Conservation (phyloP, 1,139 yeast genomes). For the Taphrina confusa region DNA sequence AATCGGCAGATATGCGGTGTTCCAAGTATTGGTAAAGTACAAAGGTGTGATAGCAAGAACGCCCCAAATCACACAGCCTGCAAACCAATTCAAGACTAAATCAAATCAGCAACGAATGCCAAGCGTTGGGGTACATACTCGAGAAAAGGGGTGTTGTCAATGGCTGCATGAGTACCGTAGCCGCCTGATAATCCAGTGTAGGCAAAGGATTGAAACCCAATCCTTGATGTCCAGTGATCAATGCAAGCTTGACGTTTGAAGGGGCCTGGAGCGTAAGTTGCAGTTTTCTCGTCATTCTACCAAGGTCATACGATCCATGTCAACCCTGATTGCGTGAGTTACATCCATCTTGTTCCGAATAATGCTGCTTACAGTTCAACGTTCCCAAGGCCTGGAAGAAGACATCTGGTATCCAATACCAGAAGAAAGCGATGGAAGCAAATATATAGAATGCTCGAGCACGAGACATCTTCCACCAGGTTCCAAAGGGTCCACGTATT, state of each 20-base stretch:
- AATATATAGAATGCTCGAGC: conserved; percentile 53
- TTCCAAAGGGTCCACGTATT: conserved; percentile 61
- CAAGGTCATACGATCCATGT: conserved; percentile 55
- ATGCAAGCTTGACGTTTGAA: conserved; percentile 55
- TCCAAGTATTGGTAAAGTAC: conserved; percentile 47
- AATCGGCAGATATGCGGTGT: conserved; percentile 42
- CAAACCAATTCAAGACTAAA: conserved; percentile 33
- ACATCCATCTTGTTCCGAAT: not conserved
- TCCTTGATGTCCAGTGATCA: conserved; percentile 58
- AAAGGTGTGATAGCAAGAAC: conserved; percentile 48
- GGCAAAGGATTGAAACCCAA: conserved; percentile 55
- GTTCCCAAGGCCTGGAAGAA: conserved; percentile 55
- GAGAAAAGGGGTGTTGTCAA: conserved; percentile 49
- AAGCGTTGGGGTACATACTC: conserved; percentile 56
- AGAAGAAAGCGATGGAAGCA: conserved; percentile 51
- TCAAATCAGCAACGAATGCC: conserved; percentile 51
- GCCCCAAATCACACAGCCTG: conserved; percentile 8
- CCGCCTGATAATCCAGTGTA: conserved; percentile 46
- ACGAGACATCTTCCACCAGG: conserved; percentile 59
- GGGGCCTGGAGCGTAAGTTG: conserved; percentile 46
- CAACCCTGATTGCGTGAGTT: conserved; percentile 45
- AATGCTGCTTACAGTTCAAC: conserved; percentile 52
- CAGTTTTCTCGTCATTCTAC: not conserved
- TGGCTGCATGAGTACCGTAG: not conserved
- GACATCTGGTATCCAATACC: conserved; percentile 59